Conservation (phyloP, 2,329 filamentous ascomycete species). For the Emmonsiellopsis sp. region DNA sequence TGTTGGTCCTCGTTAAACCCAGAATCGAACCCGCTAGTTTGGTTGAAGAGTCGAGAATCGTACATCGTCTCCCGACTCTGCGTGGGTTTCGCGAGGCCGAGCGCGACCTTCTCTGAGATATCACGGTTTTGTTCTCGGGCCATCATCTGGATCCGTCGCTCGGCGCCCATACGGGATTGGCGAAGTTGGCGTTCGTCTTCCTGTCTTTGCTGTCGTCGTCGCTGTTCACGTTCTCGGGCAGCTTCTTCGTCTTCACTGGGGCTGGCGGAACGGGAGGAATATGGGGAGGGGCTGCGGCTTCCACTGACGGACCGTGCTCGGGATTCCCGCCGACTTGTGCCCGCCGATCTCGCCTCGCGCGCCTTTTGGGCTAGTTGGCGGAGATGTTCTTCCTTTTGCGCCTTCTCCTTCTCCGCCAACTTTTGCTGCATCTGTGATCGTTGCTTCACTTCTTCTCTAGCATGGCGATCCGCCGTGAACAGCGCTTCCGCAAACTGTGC, state of each 20-base stretch:
- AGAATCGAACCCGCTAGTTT: slow-evolving; percentile 77
- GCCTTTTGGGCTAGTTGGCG: slow-evolving; percentile 84
- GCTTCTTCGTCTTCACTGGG: slow-evolving; percentile 58
- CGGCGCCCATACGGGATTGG: slow-evolving; percentile 90
- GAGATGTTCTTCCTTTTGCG: slow-evolving; percentile 85
- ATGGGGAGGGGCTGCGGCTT: slow-evolving; percentile 33
- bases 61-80: slow-evolving; percentile 92
- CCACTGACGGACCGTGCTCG: slow-evolving; percentile 41
- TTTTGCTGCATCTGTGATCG: slow-evolving; percentile 91
- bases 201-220: slow-evolving; percentile 64
- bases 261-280: slow-evolving; percentile 35
- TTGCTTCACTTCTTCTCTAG: slow-evolving; percentile 88
- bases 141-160: slow-evolving; percentile 84
- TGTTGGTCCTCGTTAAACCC: slow-evolving; percentile 97
- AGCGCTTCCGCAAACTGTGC: slow-evolving; percentile 90
- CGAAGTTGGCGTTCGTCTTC: slow-evolving; percentile 85
- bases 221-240: slow-evolving; percentile 64
- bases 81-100: slow-evolving; percentile 90
- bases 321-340: slow-evolving; percentile 39
- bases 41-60: slow-evolving; percentile 91
- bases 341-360: slow-evolving; percentile 63
- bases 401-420: slow-evolving; percentile 91
- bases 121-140: slow-evolving; percentile 93
- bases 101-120: slow-evolving; percentile 91
- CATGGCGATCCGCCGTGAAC: slow-evolving; percentile 89